Percentiles rank a stretch among this genome's conserved stretches.
Conservation (phyloP, 495 filamentous ascomycete species). For the Penicillium manginii region DNA sequence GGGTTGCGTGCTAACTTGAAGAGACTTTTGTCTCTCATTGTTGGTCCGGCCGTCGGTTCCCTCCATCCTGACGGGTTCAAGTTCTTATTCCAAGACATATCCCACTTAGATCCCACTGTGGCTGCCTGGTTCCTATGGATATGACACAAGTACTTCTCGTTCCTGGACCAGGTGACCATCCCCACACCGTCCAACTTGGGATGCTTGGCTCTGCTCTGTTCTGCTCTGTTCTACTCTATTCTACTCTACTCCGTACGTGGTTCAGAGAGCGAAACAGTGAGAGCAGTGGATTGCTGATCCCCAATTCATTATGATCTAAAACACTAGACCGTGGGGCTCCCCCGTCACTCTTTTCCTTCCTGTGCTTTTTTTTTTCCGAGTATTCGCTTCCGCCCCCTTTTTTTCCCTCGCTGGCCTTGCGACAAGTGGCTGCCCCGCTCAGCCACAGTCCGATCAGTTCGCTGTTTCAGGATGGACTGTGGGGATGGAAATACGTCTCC, state of each 20-base stretch:
- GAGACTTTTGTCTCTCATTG: neutral
- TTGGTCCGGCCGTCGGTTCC: too few species aligned
- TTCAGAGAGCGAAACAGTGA: neutral
- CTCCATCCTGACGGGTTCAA: neutral
- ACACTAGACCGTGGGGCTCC: slow-evolving; percentile 9
- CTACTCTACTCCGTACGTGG: too few species aligned
- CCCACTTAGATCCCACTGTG: slow-evolving; percentile 1
- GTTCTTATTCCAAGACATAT: neutral
- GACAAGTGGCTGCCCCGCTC: slow-evolving; percentile 12
- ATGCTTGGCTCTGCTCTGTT: neutral
- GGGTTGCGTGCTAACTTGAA: neutral
- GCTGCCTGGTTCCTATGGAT: neutral
- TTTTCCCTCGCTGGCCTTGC: slow-evolving; percentile 13
- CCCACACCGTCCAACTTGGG: neutral
- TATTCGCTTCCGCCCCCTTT: slow-evolving; percentile 11
- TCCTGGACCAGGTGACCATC: neutral
- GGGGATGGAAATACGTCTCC: slow-evolving; percentile 21
- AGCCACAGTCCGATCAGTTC: slow-evolving; percentile 31
- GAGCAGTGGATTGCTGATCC: neutral
- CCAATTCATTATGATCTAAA: slow-evolving; percentile 3
- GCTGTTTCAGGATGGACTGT: slow-evolving; percentile 36
- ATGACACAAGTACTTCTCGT: neutral
- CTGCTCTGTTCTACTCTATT: too few species aligned
- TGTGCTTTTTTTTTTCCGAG: slow-evolving; percentile 14
- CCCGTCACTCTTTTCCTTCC: slow-evolving; percentile 1